Evolutionary conservation across 345 rosid species (phyloP).

Genomic region (Mallotus nudiflorus): DNA sequence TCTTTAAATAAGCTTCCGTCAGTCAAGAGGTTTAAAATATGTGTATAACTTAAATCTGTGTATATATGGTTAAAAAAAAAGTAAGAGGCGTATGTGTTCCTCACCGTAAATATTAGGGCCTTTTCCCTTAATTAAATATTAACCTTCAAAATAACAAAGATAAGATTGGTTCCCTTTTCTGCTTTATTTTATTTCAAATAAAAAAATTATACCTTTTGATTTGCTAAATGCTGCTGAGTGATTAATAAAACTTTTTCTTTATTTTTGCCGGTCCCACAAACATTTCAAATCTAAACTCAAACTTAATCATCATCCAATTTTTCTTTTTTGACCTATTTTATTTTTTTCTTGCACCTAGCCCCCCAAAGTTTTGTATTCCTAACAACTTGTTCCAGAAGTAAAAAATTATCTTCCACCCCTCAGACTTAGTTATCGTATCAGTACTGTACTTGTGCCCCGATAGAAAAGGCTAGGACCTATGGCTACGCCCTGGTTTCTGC

Average conservation of each 20-base stretch:
- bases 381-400: neutral
- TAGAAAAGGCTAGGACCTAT: too few species aligned
- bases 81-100: too few species aligned
- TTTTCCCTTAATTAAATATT: too few species aligned
- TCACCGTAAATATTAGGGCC: too few species aligned
- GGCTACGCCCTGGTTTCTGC: too few species aligned
- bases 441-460: too few species aligned
- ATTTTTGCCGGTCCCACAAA: neutral
- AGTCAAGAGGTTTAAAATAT: too few species aligned
- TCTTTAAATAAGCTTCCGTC: too few species aligned
- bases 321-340: neutral
- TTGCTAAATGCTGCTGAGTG: neutral
- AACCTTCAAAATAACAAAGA: too few species aligned
- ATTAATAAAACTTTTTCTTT: neutral
- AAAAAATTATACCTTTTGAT: neutral
- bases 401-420: neutral
- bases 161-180: neutral
- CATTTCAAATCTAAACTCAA: neutral
- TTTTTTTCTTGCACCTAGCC: neutral
- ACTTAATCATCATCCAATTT: neutral
- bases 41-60: too few species aligned
- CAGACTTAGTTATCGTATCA: too few species aligned
- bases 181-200: neutral
- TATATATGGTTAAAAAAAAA: too few species aligned
- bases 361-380: neutral